These are phyloP conservation scores for Hyphodiscus hymeniophilus DNA, from an alignment of 495 filamentous ascomycete genomes.

Conservation along the genomic window DNA sequence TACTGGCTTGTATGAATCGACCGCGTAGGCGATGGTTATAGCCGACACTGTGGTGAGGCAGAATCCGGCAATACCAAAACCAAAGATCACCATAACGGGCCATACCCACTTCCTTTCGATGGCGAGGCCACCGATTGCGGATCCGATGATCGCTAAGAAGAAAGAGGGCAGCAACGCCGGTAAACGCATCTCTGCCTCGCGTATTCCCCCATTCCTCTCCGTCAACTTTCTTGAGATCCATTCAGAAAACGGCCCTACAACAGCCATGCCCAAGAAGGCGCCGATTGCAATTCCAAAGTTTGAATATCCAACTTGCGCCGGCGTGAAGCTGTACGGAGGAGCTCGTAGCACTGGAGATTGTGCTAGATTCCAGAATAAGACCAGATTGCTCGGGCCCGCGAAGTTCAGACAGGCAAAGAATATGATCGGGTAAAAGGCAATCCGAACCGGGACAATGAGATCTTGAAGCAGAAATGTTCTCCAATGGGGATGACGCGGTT, in stretches of 20 bases:
- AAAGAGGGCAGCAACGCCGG: conserved; percentile 14
- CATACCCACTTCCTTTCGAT: background rate
- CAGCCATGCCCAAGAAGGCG: conserved; percentile 44
- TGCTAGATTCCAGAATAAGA: background rate
- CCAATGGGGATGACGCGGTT: conserved; percentile 31
- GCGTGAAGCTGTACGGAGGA: conserved; percentile 39
- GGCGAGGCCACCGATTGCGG: background rate
- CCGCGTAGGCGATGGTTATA: conserved; percentile 37
- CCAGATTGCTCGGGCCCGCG: background rate
- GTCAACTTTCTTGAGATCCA: conserved; percentile 47
- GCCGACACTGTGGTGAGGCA: background rate
- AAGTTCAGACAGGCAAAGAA: background rate
- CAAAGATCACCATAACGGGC: background rate
- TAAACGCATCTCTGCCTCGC: conserved; percentile 56
- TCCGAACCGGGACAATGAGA: background rate
- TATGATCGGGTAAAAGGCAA: background rate
- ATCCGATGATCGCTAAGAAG: background rate
- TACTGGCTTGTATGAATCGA: conserved; percentile 58
- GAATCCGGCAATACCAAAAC: background rate
- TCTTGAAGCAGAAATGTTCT: conserved; percentile 26
- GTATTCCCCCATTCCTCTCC: conserved; percentile 45
- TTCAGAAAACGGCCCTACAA: conserved; percentile 48
- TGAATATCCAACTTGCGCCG: conserved; percentile 42
- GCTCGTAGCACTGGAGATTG: background rate
- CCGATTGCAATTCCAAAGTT: conserved; percentile 43